Evolutionary conservation across 2,329 filamentous ascomycete species (phyloP).

Genomic region (Hypoxylon sp.): DNA sequence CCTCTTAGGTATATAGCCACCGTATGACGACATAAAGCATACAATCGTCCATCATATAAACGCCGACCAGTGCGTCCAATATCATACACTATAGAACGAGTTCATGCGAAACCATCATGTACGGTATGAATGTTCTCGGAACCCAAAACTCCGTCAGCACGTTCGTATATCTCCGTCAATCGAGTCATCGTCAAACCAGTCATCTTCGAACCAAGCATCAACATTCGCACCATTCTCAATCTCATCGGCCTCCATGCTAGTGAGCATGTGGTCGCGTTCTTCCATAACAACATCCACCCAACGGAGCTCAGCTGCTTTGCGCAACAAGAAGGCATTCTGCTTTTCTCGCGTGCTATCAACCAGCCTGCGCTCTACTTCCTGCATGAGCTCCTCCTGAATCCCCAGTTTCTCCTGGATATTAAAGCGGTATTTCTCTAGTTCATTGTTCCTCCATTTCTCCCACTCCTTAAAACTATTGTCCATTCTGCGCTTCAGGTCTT

Average conservation of each 20-base stretch:
- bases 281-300: slow-evolving; percentile 64
- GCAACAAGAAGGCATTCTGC: slow-evolving; percentile 54
- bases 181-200: slow-evolving; percentile 19
- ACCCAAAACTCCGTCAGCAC: slow-evolving; percentile 16
- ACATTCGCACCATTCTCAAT: slow-evolving; percentile 57
- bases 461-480: slow-evolving; percentile 60
- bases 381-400: slow-evolving; percentile 61
- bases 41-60: slow-evolving; percentile 1
- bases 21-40: not conserved
- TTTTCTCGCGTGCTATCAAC: slow-evolving; percentile 50
- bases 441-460: slow-evolving; percentile 59
- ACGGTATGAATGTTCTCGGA: slow-evolving; percentile 1
- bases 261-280: slow-evolving; percentile 62
- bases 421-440: slow-evolving; percentile 57
- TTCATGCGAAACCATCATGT: not conserved
- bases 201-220: slow-evolving; percentile 49
- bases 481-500: slow-evolving; percentile 58
- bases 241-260: slow-evolving; percentile 60
- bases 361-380: slow-evolving; percentile 56
- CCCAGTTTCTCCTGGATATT: slow-evolving; percentile 59
- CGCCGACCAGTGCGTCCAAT: not conserved
- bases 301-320: slow-evolving; percentile 61
- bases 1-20: not conserved
- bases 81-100: not conserved
- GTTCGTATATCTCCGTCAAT: slow-evolving; percentile 14